A percentile compares a stretch with the other conserved stretches of the same genome.
Evolutionary conservation across 2,329 filamentous ascomycete species (phyloP).

Genomic region (Fusarium cicatricum): DNA sequence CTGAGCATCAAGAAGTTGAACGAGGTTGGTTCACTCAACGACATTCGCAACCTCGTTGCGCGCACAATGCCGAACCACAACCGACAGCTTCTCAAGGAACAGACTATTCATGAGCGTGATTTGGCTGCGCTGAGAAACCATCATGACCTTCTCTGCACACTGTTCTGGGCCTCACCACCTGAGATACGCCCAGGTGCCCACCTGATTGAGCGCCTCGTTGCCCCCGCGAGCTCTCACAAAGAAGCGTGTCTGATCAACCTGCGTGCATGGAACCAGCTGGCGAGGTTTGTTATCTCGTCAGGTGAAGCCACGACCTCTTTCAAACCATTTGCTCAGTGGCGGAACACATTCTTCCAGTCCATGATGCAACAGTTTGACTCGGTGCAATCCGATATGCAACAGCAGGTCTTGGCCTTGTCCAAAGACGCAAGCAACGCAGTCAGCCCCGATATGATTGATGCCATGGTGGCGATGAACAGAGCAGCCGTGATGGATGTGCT

Average conservation of each 20-base stretch:
- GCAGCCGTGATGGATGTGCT: conserved; percentile 62
- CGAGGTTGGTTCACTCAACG: conserved; percentile 58
- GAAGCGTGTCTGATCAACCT: conserved; percentile 72
- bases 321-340: conserved; percentile 56
- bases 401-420: conserved; percentile 61
- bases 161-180: conserved; percentile 70
- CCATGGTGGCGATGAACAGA: conserved; percentile 62
- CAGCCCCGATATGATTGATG: conserved; percentile 55
- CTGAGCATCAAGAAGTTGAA: conserved; percentile 63
- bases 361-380: conserved; percentile 66
- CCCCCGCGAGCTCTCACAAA: conserved; percentile 68
- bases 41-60: conserved; percentile 67
- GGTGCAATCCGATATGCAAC: conserved; percentile 63
- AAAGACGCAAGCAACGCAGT: conserved; percentile 55
- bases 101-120: conserved; percentile 66
- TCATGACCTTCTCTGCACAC: conserved; percentile 71
- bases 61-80: conserved; percentile 72
- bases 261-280: conserved; percentile 69
- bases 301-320: conserved; percentile 59
- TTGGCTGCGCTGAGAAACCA: conserved; percentile 72
- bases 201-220: conserved; percentile 67
- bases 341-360: conserved; percentile 64
- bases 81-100: conserved; percentile 70
- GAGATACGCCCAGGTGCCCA: conserved; percentile 61
- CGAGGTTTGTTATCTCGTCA: conserved; percentile 63